phyloP scores from a whole-genome alignment of 2,329 filamentous ascomycete species.

The Elsinoe fawcettii region DNA sequence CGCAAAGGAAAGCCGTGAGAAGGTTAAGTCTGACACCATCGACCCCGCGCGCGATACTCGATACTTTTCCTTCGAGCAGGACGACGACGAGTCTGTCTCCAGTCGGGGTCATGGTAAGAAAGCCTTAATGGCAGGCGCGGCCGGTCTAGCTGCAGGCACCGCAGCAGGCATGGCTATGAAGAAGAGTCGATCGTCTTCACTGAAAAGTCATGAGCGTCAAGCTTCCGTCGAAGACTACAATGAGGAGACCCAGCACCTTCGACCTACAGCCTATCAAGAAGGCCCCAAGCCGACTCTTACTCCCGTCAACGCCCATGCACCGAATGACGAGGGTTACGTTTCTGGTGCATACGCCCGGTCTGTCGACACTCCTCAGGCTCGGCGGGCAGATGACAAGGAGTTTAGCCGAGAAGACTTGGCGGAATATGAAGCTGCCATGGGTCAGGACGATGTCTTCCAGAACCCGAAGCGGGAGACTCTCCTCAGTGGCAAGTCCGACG shows the following conservation, averaged over 20 bases:
- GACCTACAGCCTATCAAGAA: slow-evolving; percentile 15
- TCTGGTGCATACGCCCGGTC: slow-evolving; percentile 19
- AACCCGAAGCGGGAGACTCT: slow-evolving; percentile 52
- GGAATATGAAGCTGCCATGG: slow-evolving; percentile 35
- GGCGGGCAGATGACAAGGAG: background rate
- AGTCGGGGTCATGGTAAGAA: slow-evolving; percentile 12
- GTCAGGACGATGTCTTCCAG: slow-evolving; percentile 56
- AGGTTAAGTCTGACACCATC: background rate
- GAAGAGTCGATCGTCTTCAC: background rate
- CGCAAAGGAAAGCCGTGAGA: slow-evolving; percentile 2
- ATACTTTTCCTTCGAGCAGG: slow-evolving; percentile 9
- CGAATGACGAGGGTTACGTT: slow-evolving; percentile 19
- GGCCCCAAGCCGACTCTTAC: slow-evolving; percentile 12
- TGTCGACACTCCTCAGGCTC: slow-evolving; percentile 8
- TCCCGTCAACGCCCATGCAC: slow-evolving; percentile 14
- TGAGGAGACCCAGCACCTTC: slow-evolving; percentile 8
- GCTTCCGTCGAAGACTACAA: slow-evolving; percentile 15
- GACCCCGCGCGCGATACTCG: background rate
- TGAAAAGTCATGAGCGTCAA: background rate
- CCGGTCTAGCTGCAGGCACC: slow-evolving; percentile 29
- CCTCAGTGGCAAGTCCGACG: slow-evolving; percentile 83
- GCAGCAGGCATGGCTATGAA: slow-evolving; percentile 15
- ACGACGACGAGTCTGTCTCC: slow-evolving; percentile 9
- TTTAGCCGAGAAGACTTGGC: slow-evolving; percentile 12
- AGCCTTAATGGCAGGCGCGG: slow-evolving; percentile 36